phyloP scores from a whole-genome alignment of 371 early-diverging fungal genomes.

The Umbelopsis sp. region DNA sequence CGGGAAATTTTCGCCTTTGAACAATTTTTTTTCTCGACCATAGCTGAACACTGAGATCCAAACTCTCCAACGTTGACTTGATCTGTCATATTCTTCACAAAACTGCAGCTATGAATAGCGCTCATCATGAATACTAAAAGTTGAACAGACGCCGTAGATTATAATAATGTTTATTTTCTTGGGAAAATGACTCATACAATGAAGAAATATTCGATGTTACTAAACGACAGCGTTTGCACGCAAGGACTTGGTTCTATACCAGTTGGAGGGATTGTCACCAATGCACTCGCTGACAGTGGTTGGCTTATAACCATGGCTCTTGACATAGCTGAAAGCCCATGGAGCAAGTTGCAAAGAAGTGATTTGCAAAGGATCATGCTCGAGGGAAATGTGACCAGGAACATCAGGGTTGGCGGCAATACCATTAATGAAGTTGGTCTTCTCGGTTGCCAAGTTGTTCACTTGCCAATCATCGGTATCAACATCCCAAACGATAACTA shows the following conservation, averaged over 20 bases:
- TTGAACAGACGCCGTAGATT: too few relatives aligned
- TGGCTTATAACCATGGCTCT: conserved; percentile 32
- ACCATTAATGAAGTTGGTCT: conserved; percentile 22
- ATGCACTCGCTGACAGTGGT: conserved; percentile 50
- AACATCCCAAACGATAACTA: conserved; percentile 58
- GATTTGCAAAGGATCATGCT: conserved; percentile 44
- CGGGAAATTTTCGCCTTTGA: background rate
- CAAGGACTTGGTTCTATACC: conserved; percentile 17
- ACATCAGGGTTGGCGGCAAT: conserved; percentile 23
- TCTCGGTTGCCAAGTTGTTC: conserved; percentile 26
- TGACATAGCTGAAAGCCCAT: conserved; percentile 37
- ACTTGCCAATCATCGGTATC: conserved; percentile 57
- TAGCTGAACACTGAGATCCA: background rate
- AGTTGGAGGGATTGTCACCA: conserved; percentile 20
- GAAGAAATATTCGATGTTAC: too few relatives aligned
- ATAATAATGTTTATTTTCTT: too few relatives aligned
- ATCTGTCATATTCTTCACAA: too few relatives aligned
- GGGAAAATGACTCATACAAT: too few relatives aligned
- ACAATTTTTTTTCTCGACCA: background rate
- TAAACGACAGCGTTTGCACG: background rate
- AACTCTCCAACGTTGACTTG: too few relatives aligned
- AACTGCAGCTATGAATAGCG: too few relatives aligned
- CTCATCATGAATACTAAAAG: too few relatives aligned
- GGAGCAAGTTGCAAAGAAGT: conserved; percentile 46
- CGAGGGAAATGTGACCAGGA: conserved; percentile 44